Percentiles rank a stretch among this genome's conserved stretches.
Evolutionary conservation across 2,329 filamentous ascomycete genomes (phyloP).

Genomic region (Scytalidium lignicola): DNA sequence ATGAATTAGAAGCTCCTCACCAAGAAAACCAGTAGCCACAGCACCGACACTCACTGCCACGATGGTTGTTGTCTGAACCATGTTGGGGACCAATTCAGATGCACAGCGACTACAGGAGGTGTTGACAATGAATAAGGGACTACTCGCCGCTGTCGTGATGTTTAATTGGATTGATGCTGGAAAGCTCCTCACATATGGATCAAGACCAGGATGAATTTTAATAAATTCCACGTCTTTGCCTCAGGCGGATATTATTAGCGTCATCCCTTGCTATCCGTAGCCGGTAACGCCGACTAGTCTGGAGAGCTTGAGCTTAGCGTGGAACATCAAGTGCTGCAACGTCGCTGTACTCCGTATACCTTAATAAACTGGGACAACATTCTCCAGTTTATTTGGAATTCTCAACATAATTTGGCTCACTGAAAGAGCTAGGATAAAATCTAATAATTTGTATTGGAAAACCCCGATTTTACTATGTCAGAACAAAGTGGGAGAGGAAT

Average conservation of each 20-base stretch:
- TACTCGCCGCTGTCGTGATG: background rate
- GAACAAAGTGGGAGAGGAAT: constrained; percentile 55
- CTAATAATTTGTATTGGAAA: background rate
- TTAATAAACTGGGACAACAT: no score
- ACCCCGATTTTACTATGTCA: constrained; percentile 43
- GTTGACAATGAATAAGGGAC: background rate
- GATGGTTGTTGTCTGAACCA: constrained; percentile 48
- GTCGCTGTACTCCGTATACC: background rate
- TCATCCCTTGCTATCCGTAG: background rate
- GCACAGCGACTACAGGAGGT: background rate
- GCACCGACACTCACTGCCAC: constrained; percentile 59
- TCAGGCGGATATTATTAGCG: background rate
- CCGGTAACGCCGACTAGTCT: background rate
- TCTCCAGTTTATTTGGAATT: no score
- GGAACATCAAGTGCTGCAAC: constrained; percentile 2
- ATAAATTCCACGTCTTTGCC: constrained; percentile 1
- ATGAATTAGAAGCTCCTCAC: constrained; percentile 35
- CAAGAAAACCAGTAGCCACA: constrained; percentile 53
- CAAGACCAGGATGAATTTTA: constrained; percentile 1
- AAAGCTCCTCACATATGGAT: background rate
- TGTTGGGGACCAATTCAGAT: constrained; percentile 20
- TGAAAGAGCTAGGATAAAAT: no score
- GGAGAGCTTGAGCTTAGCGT: constrained; percentile 3
- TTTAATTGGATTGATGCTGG: background rate
- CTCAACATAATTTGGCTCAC: no score